Evolutionary conservation across 768 basidiomycete genomes (phyloP).

Genomic region (Russula sp.): DNA sequence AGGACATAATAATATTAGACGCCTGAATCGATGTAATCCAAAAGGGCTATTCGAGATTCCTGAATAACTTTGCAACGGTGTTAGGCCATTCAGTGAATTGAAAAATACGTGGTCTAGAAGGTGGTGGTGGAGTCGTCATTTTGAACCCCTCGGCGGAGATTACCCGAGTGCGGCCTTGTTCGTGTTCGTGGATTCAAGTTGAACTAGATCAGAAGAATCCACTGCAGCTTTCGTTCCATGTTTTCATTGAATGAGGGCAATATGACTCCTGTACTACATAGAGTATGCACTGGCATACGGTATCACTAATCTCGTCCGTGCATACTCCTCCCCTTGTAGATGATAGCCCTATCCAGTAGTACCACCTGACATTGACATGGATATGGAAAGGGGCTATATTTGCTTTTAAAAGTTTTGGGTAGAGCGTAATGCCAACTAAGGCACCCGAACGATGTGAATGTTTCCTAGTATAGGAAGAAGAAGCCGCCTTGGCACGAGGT

Average conservation of each 20-base stretch:
- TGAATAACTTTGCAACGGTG: too few species aligned
- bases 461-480: not conserved
- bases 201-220: not conserved
- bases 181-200: not conserved
- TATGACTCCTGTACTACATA: not conserved
- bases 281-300: not conserved
- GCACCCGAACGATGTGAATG: not conserved
- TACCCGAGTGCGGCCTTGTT: not conserved
- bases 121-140: not conserved
- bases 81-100: too few species aligned
- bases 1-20: not conserved
- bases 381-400: constrained; percentile 1
- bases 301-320: not conserved
- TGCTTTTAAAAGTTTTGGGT: not conserved
- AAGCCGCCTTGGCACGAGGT: constrained; percentile 3
- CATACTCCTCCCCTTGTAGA: not conserved
- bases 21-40: not conserved
- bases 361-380: constrained; percentile 1
- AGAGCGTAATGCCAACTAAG: not conserved
- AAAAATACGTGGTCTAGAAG: too few species aligned
- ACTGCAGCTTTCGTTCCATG: not conserved
- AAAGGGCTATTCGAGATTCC: too few species aligned
- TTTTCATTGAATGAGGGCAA: too few species aligned
- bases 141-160: not conserved
- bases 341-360: too few species aligned